phyloP scores from a whole-genome alignment of 78 protist species.

The Emiliania huxleyi region DNA sequence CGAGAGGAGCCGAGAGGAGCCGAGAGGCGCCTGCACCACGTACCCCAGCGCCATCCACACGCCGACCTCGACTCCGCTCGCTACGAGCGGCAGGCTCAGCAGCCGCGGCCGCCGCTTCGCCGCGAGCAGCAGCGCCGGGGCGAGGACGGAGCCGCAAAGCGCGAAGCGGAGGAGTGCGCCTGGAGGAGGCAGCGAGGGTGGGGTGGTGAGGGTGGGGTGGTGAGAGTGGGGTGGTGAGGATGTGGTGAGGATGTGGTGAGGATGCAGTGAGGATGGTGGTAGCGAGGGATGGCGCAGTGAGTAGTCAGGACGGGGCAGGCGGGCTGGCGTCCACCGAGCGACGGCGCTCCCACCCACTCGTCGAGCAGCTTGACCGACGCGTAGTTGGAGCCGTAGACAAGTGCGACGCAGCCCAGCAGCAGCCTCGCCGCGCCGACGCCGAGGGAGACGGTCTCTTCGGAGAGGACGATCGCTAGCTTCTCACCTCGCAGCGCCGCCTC shows the following conservation, averaged over 20 bases:
- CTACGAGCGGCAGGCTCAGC: neutral
- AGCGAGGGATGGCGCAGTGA: no score
- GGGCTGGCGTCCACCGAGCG: no score
- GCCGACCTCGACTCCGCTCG: neutral
- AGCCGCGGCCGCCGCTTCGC: neutral
- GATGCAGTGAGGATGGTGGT: no score
- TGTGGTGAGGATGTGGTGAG: no score
- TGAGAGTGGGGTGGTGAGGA: no score
- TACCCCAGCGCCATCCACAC: neutral
- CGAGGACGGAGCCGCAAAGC: neutral
- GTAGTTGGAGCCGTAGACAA: neutral
- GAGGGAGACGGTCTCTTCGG: no score
- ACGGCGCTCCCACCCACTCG: neutral
- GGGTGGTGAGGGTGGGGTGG: no score
- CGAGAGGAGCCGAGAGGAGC: no score
- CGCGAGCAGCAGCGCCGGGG: neutral
- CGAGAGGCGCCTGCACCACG: neutral
- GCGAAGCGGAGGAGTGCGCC: neutral
- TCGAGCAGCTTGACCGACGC: neutral
- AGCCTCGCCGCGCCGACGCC: neutral
- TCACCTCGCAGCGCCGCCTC: no score
- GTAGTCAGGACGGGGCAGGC: no score
- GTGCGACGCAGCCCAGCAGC: neutral
- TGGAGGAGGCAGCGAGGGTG: no score
- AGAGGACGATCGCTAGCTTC: no score